Conservation (phyloP, 768 basidiomycete genomes). For the Lactarius sanguifluus region DNA sequence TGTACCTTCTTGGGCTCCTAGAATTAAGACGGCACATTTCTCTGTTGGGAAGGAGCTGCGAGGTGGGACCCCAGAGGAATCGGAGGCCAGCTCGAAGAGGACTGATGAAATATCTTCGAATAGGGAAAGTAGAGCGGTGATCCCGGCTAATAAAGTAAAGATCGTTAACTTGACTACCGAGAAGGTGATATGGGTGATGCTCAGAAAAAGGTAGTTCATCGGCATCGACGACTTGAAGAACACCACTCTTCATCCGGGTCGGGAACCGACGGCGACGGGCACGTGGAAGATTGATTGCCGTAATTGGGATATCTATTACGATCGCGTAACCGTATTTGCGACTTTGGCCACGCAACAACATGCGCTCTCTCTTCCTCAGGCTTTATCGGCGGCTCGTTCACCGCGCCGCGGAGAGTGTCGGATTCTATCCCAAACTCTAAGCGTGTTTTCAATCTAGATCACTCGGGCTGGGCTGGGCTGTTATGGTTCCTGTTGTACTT, state of each 20-base stretch:
- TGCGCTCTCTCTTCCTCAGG: background rate
- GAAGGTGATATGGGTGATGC: slow-evolving; percentile 11
- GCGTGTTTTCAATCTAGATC: slow-evolving; percentile 13
- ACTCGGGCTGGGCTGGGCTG: background rate
- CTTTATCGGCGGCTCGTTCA: background rate
- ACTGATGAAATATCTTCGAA: slow-evolving; percentile 22
- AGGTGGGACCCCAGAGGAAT: slow-evolving; percentile 28
- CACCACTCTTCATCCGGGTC: slow-evolving; percentile 1
- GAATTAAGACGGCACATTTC: slow-evolving; percentile 36
- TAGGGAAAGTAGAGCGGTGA: slow-evolving; percentile 25
- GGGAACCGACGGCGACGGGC: background rate
- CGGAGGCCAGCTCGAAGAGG: slow-evolving; percentile 26
- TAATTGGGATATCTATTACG: background rate
- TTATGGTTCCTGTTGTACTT: background rate
- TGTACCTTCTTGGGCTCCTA: slow-evolving; percentile 37
- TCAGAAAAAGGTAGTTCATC: slow-evolving; percentile 10
- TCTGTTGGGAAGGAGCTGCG: slow-evolving; percentile 32
- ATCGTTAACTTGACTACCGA: slow-evolving; percentile 19
- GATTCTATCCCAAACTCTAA: background rate
- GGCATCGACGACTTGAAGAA: background rate
- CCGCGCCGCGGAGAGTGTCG: slow-evolving; percentile 1
- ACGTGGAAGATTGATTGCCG: slow-evolving; percentile 3
- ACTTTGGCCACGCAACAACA: background rate
- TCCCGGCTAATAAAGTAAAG: slow-evolving; percentile 19
- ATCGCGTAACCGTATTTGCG: background rate